Base-by-base conservation (phyloP, 2,329 filamentous ascomycete species). In the Dactylellina drechsleri region DNA sequence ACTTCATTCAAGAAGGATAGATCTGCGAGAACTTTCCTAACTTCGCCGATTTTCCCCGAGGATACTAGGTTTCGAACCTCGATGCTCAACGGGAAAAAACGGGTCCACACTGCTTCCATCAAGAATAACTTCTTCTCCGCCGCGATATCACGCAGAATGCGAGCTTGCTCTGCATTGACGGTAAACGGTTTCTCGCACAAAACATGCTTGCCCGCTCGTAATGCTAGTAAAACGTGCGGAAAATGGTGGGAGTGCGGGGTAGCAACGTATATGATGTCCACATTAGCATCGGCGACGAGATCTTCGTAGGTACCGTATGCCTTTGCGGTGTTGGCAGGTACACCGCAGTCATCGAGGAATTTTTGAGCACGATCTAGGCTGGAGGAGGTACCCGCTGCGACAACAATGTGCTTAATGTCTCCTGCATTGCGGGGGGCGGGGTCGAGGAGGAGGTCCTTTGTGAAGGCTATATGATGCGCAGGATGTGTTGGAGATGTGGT, bases 181-280 rank as follows among this genome's bases (percentile, higher is more conserved):
- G 92, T 96, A 79, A 97, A 90, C 0, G 93, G 88, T 85, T 97
- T 97, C 83, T 97, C 93, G 82, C 92, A 96, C 40, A 97, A 87
- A 31, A 97, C 92, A 79, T 94, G 87, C 85, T 96, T 97, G 79
- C 92, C 91, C 6, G 91, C 91, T 78, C 92, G 87, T 45, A 97
- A 85, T 50, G 89, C 91, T n/a, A 96, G 86, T 87, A 93, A 92
- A 77, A 88, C 87, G 83, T 97, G 94, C 82, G 96, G 92, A 84
- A 93, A 96, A 84, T 97, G 93, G 82, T 96, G 93, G 79, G 91
- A 93, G 84, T 96, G 93, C 15, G 93, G 93, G 2, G 93, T 96
- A 23, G 92, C 92, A 66, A 97, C 88, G 82, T 96, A 97, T 83
- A 97, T 83, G 79, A 96, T 91, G 82, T 96, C 91, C 78, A 96